A percentile compares a stretch with the other conserved stretches of the same genome.
Conservation (phyloP, 2,329 filamentous ascomycete species). For the Apiospora hydei region DNA sequence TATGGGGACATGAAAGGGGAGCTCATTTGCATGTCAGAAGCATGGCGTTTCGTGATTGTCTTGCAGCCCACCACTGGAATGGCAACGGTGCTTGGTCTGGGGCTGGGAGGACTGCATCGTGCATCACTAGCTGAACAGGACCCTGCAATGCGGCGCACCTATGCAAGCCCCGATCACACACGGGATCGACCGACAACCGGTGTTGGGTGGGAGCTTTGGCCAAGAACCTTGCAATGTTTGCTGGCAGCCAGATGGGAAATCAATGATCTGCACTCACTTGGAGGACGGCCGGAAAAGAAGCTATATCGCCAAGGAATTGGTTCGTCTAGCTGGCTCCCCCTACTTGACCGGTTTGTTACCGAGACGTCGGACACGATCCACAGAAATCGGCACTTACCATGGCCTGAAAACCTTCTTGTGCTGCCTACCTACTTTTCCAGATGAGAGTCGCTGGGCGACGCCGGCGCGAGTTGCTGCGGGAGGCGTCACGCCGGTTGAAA, state of each 20-base stretch:
- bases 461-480: not conserved
- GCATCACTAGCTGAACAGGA: not conserved
- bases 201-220: not conserved
- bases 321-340: not conserved
- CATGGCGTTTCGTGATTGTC: not conserved
- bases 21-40: too few relatives aligned
- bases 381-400: not conserved
- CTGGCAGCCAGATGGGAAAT: not conserved
- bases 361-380: not conserved
- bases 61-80: not conserved
- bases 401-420: not conserved
- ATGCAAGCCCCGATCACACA: not conserved
- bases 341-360: not conserved
- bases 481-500: conserved; percentile 2
- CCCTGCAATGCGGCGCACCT: not conserved
- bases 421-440: not conserved
- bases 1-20: not conserved
- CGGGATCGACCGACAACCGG: not conserved
- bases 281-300: conserved; percentile 11
- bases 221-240: not conserved
- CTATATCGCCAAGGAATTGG: conserved; percentile 7
- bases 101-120: not conserved
- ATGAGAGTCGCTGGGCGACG: not conserved
- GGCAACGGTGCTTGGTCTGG: not conserved
- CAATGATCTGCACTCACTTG: conserved; percentile 1